Conservation (phyloP, 2,329 filamentous ascomycete genomes). For the Nothophoma quercina region DNA sequence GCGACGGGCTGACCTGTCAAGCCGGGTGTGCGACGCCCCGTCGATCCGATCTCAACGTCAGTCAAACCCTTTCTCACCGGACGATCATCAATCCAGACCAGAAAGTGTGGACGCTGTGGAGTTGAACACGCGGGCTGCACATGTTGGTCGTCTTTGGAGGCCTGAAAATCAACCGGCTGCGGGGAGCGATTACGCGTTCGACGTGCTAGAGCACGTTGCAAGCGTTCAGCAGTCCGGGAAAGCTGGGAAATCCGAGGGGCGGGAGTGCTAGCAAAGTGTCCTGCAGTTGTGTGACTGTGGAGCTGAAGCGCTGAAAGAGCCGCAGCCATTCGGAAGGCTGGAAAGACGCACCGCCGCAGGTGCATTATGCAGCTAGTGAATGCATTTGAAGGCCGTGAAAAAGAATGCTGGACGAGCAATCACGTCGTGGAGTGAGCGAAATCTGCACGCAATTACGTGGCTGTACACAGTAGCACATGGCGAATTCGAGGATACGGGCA, state of each 20-base stretch:
- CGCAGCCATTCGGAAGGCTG: slow-evolving; percentile 9
- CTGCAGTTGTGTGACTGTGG: slow-evolving; percentile 22
- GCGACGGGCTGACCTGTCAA: too few relatives aligned
- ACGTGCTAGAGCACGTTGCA: not conserved
- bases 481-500: not conserved
- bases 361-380: slow-evolving; percentile 9
- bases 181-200: too few relatives aligned
- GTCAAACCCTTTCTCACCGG: too few relatives aligned
- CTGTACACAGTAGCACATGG: not conserved
- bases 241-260: slow-evolving; percentile 23
- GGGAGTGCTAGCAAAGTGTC: slow-evolving; percentile 29
- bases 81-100: too few relatives aligned
- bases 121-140: not conserved
- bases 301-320: not conserved
- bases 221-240: slow-evolving; percentile 4
- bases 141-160: not conserved
- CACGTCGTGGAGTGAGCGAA: not conserved
- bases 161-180: too few relatives aligned
- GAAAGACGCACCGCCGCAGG: not conserved
- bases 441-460: not conserved
- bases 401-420: not conserved
- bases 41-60: too few relatives aligned
- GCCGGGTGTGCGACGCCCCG: too few relatives aligned
- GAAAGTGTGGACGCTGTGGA: not conserved
- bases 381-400: not conserved